phyloP scores from a whole-genome alignment of 192 early-diverging fungal species.

The Rhizoclosmatium sp. region DNA sequence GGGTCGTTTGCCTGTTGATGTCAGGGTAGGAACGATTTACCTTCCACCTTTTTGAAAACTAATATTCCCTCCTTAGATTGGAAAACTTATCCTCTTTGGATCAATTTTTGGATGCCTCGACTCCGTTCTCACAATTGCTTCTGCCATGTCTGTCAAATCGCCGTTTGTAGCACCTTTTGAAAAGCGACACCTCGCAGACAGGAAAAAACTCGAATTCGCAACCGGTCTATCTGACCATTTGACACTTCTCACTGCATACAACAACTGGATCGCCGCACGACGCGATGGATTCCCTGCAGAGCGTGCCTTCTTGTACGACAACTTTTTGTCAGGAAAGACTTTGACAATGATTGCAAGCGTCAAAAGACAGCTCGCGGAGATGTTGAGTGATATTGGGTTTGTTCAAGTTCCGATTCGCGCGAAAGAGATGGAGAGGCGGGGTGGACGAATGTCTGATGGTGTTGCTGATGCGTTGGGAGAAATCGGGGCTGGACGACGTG shows the following conservation, averaged over 20 bases:
- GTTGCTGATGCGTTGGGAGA: constrained; percentile 43
- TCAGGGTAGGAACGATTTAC: constrained; percentile 61
- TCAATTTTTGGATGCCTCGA: constrained; percentile 60
- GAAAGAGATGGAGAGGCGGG: constrained; percentile 47
- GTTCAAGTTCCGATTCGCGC: constrained; percentile 28
- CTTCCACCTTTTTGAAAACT: background rate
- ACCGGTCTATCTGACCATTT: constrained; percentile 50
- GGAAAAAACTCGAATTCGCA: constrained; percentile 49
- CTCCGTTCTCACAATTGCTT: constrained; percentile 57
- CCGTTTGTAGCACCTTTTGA: constrained; percentile 63
- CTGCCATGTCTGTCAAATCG: constrained; percentile 49
- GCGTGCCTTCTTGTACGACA: constrained; percentile 44
- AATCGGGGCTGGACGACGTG: background rate
- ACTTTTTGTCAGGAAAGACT: constrained; percentile 49
- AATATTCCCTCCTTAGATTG: constrained; percentile 15
- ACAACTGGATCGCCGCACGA: constrained; percentile 43
- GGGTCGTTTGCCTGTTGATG: constrained; percentile 75
- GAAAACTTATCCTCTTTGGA: constrained; percentile 55
- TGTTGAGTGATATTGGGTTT: constrained; percentile 54
- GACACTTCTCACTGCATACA: constrained; percentile 55
- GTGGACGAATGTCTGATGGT: constrained; percentile 37
- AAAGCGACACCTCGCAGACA: constrained; percentile 52
- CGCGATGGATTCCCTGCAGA: constrained; percentile 42
- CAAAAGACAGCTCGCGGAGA: constrained; percentile 55
- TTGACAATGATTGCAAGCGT: constrained; percentile 49